Evolutionary conservation across 2,329 filamentous ascomycete genomes (phyloP), one percentile per base, ranked within the genome.

Genomic region (Rhynchosporium secalis): DNA sequence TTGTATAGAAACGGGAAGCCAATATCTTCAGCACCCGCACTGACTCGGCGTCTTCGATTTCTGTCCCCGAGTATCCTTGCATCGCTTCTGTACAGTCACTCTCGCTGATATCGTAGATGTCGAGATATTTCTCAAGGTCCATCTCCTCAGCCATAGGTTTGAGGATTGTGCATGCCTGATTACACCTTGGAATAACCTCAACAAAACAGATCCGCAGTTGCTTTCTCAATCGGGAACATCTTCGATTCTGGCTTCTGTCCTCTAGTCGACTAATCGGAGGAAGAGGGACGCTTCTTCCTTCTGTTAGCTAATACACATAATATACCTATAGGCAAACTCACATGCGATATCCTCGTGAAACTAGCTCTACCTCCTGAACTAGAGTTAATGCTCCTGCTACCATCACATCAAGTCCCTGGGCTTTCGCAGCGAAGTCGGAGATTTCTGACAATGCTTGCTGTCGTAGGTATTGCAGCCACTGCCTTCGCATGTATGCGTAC

Each of bases 251-350:
- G 48, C 86, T 86, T 64, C 87, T 87, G 69, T 96, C 92, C 74
- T 99, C 95, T 38, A 99, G 81, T 51, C 94, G 86, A 68, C 90
- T 96, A 64, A 97, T 89, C n/a, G 95, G 95, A 6, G 95, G 94
- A 41, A 98, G 78, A 29, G 93, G 94, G 15, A 87, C 89, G 80
- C 91, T 96, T 77, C 91, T 96, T 60, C 63, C 55, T 49, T 12
- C 8, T 51, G 28, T 72, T 56, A 72, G 62, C 59, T 62, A 43
- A 31, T 20, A 48, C 26, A 7, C 41, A n/a, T 8, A 15, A 54
- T 36, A 2, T 43, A 15, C 7, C 51, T 40, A 15, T 48, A 20
- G 28, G 20, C 20, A 2, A 38, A 78, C 87, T 75, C 76, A 92
- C 86, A 96, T 81, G 77, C 91, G 84, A 75, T 96, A 97, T 28